phyloP scores from a whole-genome alignment of 495 filamentous ascomycete species.

The Corynascus novoguineensis region DNA sequence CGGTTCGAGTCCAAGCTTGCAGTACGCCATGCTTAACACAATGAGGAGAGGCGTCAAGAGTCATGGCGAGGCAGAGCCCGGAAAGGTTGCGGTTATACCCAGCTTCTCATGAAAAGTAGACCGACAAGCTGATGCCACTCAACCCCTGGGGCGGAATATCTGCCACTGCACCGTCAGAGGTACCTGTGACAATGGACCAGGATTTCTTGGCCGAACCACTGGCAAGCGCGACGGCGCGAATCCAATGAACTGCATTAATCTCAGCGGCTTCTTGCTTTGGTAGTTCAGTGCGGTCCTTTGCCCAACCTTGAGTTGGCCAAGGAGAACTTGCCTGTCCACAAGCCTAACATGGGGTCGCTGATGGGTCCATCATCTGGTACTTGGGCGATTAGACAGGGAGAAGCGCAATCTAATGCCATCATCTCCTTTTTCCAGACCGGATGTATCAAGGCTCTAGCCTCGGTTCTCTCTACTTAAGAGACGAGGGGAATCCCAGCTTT shows the following conservation, averaged over 20 bases:
- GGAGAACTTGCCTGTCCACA: constrained; percentile 17
- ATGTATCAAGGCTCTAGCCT: constrained; percentile 20
- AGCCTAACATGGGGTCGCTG: constrained; percentile 24
- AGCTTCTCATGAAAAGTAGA: constrained; percentile 2
- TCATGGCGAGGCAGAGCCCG: neutral
- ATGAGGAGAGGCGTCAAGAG: neutral
- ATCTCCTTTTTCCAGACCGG: constrained; percentile 16
- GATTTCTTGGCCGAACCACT: constrained; percentile 21
- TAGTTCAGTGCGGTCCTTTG: constrained; percentile 32
- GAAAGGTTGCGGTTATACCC: neutral
- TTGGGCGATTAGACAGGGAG: constrained; percentile 14
- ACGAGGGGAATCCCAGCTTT: constrained; percentile 24
- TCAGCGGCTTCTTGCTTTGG: constrained; percentile 32
- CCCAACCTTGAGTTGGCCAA: constrained; percentile 23
- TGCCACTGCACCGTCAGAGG: neutral
- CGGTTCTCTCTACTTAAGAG: constrained; percentile 24
- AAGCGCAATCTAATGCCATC: constrained; percentile 24
- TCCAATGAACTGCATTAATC: constrained; percentile 26
- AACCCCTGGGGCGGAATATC: neutral
- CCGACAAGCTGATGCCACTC: neutral
- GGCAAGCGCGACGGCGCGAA: constrained; percentile 16
- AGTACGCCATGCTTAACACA: neutral
- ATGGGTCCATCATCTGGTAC: constrained; percentile 5
- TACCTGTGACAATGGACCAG: constrained; percentile 13
- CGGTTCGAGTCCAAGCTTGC: neutral